phyloP scores from a whole-genome alignment of 345 rosid genomes.

The Barbarea vulgaris region DNA sequence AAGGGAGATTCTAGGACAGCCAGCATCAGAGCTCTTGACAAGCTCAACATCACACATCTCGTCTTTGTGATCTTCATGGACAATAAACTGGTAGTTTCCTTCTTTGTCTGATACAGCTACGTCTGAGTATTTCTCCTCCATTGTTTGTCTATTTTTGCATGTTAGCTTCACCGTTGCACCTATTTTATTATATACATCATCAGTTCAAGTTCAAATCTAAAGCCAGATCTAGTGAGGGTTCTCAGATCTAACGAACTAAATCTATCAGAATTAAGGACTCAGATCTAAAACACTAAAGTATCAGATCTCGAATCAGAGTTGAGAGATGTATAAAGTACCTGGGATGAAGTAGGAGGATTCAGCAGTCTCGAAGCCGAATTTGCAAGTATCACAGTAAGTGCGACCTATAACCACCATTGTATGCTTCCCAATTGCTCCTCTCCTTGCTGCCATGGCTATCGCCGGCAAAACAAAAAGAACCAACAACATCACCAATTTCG shows the following conservation, averaged over 20 bases:
- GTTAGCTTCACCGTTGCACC: conserved; percentile 74
- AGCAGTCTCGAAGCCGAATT: conserved; percentile 80
- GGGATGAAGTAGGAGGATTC: conserved; percentile 57
- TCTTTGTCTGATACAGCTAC: conserved; percentile 54
- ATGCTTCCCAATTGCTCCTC: conserved; percentile 24
- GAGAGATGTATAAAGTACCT: conserved; percentile 42
- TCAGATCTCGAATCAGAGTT: conserved; percentile 8
- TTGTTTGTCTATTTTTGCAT: conserved; percentile 62
- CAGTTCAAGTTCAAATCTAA: background rate
- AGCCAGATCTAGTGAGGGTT: conserved; percentile 1
- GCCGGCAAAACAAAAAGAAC: conserved; percentile 67
- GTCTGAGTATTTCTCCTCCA: conserved; percentile 48
- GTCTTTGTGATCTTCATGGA: conserved; percentile 71
- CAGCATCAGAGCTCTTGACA: conserved; percentile 55
- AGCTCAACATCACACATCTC: conserved; percentile 69
- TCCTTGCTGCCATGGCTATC: conserved; percentile 54
- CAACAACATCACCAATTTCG: conserved; percentile 48
- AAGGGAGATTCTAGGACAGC: conserved; percentile 45
- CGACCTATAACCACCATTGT: conserved; percentile 58
- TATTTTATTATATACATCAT: too few relatives aligned
- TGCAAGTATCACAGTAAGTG: conserved; percentile 89
- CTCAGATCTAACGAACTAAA: conserved; percentile 11
- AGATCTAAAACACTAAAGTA: background rate
- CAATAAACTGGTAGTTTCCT: conserved; percentile 58
- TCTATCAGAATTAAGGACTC: background rate